Base-by-base conservation (phyloP, 2,329 filamentous ascomycete genomes). In the Fusarium setosum region DNA sequence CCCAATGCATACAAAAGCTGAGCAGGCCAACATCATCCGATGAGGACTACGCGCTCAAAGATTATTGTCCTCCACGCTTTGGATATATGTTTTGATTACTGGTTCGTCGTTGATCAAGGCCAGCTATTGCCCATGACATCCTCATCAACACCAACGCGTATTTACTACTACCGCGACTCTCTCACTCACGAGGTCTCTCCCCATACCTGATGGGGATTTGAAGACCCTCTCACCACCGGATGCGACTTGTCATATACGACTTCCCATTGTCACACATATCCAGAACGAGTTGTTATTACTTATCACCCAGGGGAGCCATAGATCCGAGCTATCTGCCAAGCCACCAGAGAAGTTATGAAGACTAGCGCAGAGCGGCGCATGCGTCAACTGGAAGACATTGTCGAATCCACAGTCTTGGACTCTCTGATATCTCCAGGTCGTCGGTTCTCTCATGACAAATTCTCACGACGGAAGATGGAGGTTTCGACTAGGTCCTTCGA, bases 311-410 rank as follows among this genome's bases (percentile, higher is more conserved):
- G 31, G 31, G 35, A 24, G 34, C 24, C n/a, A 11, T 21, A 20
- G 32, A 40, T 40, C 40, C n/a, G 15, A 40, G 21, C 24, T 50
- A 5, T 24, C 29, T 38, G 26, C 17, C 52, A 45, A 63, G 57
- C 42, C 52, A 61, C 20, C 38, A 38, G 18, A 23, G 38, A 44
- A 45, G 48, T 41, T 13, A 34, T 48, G 34, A 20, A 53, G 31
- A 44, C 59, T 49, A 59, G 55, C 37, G 59, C 44, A 41, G 38
- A 41, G 32, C 37, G 31, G 21, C 37, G 29, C 52, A 49, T 38
- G 40, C 32, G 18, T 54, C 44, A 45, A 32, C 18, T 23, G 31
- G 26, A 34, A 47, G 17, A 29, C 20, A 35, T 24, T 35, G 20
- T 35, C 29, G 13, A 35, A 32, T 49, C 31, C 15, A 17, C 21